Evolutionary conservation across 1,284 basidiomycete species (phyloP), one percentile per base, ranked within the genome.

Genomic region (Ganoderma lingzhi): DNA sequence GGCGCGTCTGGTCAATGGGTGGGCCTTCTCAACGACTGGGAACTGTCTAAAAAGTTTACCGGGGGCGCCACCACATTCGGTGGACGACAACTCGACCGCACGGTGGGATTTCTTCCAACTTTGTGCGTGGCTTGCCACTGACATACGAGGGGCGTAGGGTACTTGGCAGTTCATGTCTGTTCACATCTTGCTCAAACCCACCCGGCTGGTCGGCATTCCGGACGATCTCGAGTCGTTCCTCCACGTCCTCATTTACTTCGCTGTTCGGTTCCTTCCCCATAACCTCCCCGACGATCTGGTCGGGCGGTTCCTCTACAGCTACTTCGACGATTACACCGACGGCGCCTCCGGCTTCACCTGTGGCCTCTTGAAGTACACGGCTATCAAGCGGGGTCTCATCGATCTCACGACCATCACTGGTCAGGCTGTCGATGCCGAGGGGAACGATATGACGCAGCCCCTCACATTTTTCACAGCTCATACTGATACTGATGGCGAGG

Each of bases 221-320:
- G 70, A 71, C 32, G 70, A 71, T 17, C 70, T 71, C 10, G 71
- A 72, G 44, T 68, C 71, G 0, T 39, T 70, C 55, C 48, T 72
- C 42, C 71, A 69, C n/a, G 69, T 67, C 19, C 28, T 72, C 2
- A 39, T 72, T 23, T 70, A 63, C 37, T 58, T 42, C 28, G 66
- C 69, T 6, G 44, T 70, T 1, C 64, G 69, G 0, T 63, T 44
- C 32, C 64, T 72, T 6, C 62, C 45, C 17, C 58, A 65, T 65
- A 72, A 68, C 10, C 48, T 63, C 39, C 8, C 23, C 9, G 35
- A 42, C 8, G 23, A 6, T 1, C 15, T 44, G 5, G 69, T 72
- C 30, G 37, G 48, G 8, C 8, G 23, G 8, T 68, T 70, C 42
- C 32, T 72, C 30, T 5, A 5, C 55, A 15, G 12, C 39, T 72